phyloP scores from a whole-genome alignment of 2,329 filamentous ascomycete genomes.

The Ascochyta pisi region DNA sequence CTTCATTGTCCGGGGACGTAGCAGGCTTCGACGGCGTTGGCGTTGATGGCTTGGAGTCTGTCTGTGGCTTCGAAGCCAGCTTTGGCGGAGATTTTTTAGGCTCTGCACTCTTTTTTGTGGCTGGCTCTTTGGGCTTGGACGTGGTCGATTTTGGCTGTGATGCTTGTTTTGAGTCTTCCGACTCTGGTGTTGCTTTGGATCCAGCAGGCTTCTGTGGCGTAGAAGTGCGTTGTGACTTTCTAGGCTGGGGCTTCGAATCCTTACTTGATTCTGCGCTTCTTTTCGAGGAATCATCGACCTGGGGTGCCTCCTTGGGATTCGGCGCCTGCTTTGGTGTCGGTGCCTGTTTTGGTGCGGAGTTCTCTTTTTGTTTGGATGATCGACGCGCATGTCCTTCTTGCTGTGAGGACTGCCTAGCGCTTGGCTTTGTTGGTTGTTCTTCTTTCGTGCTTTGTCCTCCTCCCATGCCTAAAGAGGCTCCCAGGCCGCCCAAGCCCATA shows the following conservation, averaged over 20 bases:
- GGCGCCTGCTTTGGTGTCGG: constrained; percentile 22
- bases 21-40: constrained; percentile 14
- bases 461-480: constrained; percentile 34
- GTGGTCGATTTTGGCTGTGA: neutral
- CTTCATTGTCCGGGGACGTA: constrained; percentile 19
- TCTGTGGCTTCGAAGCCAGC: constrained; percentile 17
- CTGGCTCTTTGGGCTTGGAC: neutral
- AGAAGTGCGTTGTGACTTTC: constrained; percentile 14
- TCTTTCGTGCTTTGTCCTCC: constrained; percentile 20
- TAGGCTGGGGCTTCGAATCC: constrained; percentile 6
- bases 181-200: neutral
- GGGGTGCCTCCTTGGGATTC: constrained; percentile 23
- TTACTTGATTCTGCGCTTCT: neutral
- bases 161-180: neutral
- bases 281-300: constrained; percentile 17
- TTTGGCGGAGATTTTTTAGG: constrained; percentile 15
- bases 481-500: constrained; percentile 36
- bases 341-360: constrained; percentile 13
- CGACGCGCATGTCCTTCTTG: constrained; percentile 13
- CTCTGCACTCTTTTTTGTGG: neutral
- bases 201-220: constrained; percentile 1
- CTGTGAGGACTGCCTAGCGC: constrained; percentile 20
- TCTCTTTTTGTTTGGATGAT: constrained; percentile 3
- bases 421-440: constrained; percentile 9
- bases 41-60: constrained; percentile 16